These are phyloP conservation scores for Actinidia arguta DNA, from an alignment of 179 eudicot genomes.

Conservation along the genomic window DNA sequence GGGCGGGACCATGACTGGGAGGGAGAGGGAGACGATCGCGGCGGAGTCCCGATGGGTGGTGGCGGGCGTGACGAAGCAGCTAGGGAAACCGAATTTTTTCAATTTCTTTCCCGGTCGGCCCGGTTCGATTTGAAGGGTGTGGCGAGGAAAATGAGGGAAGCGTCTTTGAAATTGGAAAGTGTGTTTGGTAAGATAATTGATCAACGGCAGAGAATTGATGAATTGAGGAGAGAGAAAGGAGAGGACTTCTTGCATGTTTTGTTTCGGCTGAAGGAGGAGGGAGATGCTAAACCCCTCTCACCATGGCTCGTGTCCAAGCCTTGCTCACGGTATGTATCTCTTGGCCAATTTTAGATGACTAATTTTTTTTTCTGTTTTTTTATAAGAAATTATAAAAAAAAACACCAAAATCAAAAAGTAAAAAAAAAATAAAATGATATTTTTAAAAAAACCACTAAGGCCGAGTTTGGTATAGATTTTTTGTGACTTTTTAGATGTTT, in stretches of 20 bases:
- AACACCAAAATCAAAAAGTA: too few species aligned
- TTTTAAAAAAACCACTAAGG: too few species aligned
- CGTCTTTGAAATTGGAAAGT: slow-evolving; percentile 34
- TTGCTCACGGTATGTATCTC: slow-evolving; percentile 54
- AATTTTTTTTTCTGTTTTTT: too few species aligned
- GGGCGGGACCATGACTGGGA: too few species aligned
- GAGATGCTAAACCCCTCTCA: slow-evolving; percentile 34
- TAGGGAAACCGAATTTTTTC: slow-evolving; percentile 41
- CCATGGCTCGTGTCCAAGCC: slow-evolving; percentile 52
- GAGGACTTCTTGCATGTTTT: slow-evolving; percentile 59
- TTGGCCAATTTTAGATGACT: too few species aligned
- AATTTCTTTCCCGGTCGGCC: slow-evolving; percentile 49
- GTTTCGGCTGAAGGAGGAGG: slow-evolving; percentile 43
- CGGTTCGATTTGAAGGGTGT: slow-evolving; percentile 55
- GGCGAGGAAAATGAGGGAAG: slow-evolving; percentile 31
- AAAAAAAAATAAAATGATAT: too few species aligned
- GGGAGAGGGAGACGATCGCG: slow-evolving; percentile 36
- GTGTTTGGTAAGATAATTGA: slow-evolving; percentile 42
- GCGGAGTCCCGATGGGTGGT: slow-evolving; percentile 43
- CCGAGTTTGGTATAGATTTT: too few species aligned
- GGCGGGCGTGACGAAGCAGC: slow-evolving; percentile 27
- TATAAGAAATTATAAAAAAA: too few species aligned
- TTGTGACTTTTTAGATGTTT: too few species aligned
- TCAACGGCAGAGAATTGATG: slow-evolving; percentile 23
- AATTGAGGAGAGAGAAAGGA: slow-evolving; percentile 18